A percentile compares a stretch with the other conserved stretches of the same genome.
These are phyloP conservation scores for Raphanus hybrid DNA, from an alignment of 441 rosid genomes.

Conservation along the genomic window DNA sequence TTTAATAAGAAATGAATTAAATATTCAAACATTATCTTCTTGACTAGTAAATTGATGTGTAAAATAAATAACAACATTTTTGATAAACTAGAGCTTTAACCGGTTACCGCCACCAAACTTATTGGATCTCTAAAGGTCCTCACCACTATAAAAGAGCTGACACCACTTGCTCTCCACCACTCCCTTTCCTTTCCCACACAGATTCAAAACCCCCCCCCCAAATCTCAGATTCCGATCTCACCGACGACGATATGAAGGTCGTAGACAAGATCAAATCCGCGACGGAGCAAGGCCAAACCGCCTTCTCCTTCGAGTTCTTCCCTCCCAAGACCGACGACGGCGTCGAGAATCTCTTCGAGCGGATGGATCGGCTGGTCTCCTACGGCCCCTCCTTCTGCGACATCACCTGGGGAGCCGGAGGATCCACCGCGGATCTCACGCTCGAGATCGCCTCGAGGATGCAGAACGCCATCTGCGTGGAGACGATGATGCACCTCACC, in stretches of 20 bases:
- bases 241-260: constrained; percentile 67
- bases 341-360: constrained; percentile 91
- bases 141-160: background rate
- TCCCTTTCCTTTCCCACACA: no score
- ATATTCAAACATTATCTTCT: no score
- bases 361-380: constrained; percentile 94
- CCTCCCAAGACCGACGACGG: constrained; percentile 99
- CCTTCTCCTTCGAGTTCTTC: constrained; percentile 96
- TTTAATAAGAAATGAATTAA: no score
- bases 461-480: constrained; percentile 96
- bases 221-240: constrained; percentile 17
- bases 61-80: no score
- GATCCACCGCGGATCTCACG: constrained; percentile 95
- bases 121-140: background rate
- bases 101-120: background rate
- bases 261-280: constrained; percentile 73
- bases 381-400: constrained; percentile 93
- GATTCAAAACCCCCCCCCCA: background rate
- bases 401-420: constrained; percentile 99
- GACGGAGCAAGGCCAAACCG: constrained; percentile 50
- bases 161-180: background rate
- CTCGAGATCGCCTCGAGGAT: constrained; percentile 90
- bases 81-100: no score
- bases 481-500: constrained; percentile 99
- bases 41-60: no score